Conservation (phyloP, 805 yeast genomes). For the Lipomyces kockii region DNA sequence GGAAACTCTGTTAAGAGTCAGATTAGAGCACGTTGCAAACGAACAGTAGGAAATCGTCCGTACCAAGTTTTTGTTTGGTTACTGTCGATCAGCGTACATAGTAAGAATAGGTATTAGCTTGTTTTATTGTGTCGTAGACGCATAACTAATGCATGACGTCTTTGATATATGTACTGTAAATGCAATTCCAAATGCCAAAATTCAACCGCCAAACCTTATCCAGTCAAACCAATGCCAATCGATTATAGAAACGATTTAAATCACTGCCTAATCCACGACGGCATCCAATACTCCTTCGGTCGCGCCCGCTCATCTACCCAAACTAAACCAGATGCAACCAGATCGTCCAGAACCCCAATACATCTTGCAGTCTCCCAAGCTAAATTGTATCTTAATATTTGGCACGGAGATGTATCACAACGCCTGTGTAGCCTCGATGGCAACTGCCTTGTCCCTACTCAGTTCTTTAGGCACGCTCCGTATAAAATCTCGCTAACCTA, state of each 20-base stretch:
- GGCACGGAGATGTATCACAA: constrained; percentile 73
- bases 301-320: constrained; percentile 70
- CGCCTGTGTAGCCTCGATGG: constrained; percentile 75
- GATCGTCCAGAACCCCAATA: constrained; percentile 60
- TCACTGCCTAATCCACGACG: constrained; percentile 40
- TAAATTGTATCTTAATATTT: constrained; percentile 71
- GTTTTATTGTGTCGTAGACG: no score
- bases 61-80: neutral
- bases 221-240: neutral
- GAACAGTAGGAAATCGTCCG: neutral
- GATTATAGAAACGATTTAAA: neutral
- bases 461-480: constrained; percentile 68
- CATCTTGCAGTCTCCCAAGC: constrained; percentile 72
- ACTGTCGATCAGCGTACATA: neutral
- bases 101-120: no score
- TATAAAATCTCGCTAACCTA: constrained; percentile 61
- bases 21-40: constrained; percentile 78
- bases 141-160: neutral
- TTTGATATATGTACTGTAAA: neutral
- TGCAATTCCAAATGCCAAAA: neutral
- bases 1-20: constrained; percentile 93
- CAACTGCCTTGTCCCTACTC: constrained; percentile 67
- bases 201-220: neutral
- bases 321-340: constrained; percentile 79
- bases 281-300: constrained; percentile 48